Base-by-base conservation (phyloP, 1,284 basidiomycete species). In the Ceratorhiza oryzae-sativae region DNA sequence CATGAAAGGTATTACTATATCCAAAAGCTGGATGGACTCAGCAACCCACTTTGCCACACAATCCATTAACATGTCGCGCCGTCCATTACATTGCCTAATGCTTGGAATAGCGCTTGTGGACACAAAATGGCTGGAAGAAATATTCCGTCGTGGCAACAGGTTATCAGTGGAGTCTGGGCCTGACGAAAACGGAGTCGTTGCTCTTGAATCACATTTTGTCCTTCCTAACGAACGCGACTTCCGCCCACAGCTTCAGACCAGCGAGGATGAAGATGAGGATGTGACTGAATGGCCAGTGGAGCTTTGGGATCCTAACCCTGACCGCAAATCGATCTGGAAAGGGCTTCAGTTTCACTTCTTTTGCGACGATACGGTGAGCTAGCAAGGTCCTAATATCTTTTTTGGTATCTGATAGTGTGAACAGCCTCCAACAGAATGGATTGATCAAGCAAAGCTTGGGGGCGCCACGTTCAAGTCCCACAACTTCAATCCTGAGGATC, bases 341-440 rank as follows among this genome's bases (percentile, higher is more conserved):
- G 65, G 65, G 25, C 27, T 68, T 25, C 65, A 68, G 65, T 68
- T 68, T 58, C 49, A 68, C 30, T 68, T 68, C 65, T 58, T 68
- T 34, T 68, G 65, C 27, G 65, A 68, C 53, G 65, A 68, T 34
- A 46, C 65, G 4, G 65, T 68, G 34, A 41, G 65, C n/a, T n/a
- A n/a, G n/a, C n/a, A n/a, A n/a, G n/a, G n/a, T n/a, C n/a, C n/a
- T n/a, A n/a, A n/a, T n/a, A n/a, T n/a, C n/a, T n/a, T n/a, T n/a
- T n/a, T n/a, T n/a, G n/a, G n/a, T n/a, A n/a, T n/a, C n/a, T n/a
- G n/a, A n/a, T n/a, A n/a, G n/a, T n/a, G n/a, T n/a, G n/a, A n/a
- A 2, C 12, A 68, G 65, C 34, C 51, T 45, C 65, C 65, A 34
- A 68, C 53, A 32, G 65, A 68, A 42, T 68, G 65, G 65, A 68